A percentile compares a stretch with the other conserved stretches of the same genome.
phyloP scores from a whole-genome alignment of 2,329 filamentous ascomycete species.

The Biscogniauxia marginata region DNA sequence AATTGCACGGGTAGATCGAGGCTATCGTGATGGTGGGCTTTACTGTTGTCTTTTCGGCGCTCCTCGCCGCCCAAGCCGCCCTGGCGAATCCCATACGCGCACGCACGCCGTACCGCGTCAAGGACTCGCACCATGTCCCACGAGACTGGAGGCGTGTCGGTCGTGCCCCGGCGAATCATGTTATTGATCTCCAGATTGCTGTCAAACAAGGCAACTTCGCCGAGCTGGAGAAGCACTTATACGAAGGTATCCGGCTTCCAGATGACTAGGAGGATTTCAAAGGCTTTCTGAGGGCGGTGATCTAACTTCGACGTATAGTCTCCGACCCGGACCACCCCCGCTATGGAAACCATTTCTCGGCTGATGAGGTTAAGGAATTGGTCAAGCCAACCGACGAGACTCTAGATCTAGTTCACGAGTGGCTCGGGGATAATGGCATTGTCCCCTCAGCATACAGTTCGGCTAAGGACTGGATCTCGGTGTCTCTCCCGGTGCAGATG shows the following conservation, averaged over 20 bases:
- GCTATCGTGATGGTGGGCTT: constrained; percentile 25
- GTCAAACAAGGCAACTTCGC: constrained; percentile 57
- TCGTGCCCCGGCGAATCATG: constrained; percentile 45
- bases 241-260: constrained; percentile 22
- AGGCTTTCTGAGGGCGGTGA: neutral
- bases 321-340: constrained; percentile 52
- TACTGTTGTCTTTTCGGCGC: constrained; percentile 22
- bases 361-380: constrained; percentile 51
- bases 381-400: constrained; percentile 53
- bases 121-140: constrained; percentile 55
- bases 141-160: constrained; percentile 47
- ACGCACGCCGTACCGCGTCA: constrained; percentile 39
- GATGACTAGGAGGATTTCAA: too few relatives aligned
- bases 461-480: constrained; percentile 57
- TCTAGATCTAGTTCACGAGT: constrained; percentile 51
- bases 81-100: constrained; percentile 25
- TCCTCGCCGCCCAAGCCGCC: constrained; percentile 25
- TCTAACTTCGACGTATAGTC: constrained; percentile 32
- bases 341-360: constrained; percentile 54
- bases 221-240: constrained; percentile 54
- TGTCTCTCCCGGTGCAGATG: constrained; percentile 49
- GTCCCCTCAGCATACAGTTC: constrained; percentile 44
- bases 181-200: constrained; percentile 56
- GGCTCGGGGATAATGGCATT: constrained; percentile 54
- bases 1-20: too few relatives aligned